phyloP scores from a whole-genome alignment of 2,329 filamentous ascomycete species.

The Septoria linicola region DNA sequence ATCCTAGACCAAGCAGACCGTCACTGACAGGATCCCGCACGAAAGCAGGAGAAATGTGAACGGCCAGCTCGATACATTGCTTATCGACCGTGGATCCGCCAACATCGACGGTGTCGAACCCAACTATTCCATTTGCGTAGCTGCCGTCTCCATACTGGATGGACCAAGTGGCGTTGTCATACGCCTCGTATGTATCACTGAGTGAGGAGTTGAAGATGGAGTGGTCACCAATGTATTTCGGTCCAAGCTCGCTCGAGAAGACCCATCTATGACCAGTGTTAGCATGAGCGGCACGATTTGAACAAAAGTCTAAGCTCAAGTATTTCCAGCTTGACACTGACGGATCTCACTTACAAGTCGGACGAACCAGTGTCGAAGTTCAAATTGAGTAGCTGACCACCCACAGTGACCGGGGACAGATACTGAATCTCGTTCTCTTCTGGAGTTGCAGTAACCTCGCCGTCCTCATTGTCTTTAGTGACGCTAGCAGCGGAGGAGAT shows the following conservation, averaged over 20 bases:
- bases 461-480: conserved; percentile 22
- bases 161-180: conserved; percentile 56
- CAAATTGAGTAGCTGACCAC: conserved; percentile 66
- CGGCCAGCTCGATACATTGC: conserved; percentile 69
- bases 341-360: conserved; percentile 62
- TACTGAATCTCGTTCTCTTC: conserved; percentile 68
- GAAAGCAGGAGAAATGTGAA: conserved; percentile 58
- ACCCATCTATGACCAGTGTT: conserved; percentile 56
- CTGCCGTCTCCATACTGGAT: conserved; percentile 71
- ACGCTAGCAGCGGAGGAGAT: conserved; percentile 18
- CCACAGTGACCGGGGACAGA: conserved; percentile 66
- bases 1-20: conserved; percentile 69
- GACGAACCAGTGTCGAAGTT: conserved; percentile 76
- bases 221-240: conserved; percentile 51
- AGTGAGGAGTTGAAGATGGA: conserved; percentile 55
- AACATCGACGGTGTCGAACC: conserved; percentile 65
- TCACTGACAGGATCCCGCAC: conserved; percentile 60
- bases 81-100: conserved; percentile 61
- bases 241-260: conserved; percentile 61
- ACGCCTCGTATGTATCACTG: conserved; percentile 51
- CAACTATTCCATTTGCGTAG: conserved; percentile 62
- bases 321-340: too few species aligned
- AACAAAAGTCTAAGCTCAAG: too few species aligned
- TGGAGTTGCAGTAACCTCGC: conserved; percentile 61
- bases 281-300: too few species aligned